A percentile compares a stretch with the other conserved stretches of the same genome.
These are phyloP conservation scores for Adansonia digitata DNA, from an alignment of 345 rosid genomes.

Conservation along the genomic window DNA sequence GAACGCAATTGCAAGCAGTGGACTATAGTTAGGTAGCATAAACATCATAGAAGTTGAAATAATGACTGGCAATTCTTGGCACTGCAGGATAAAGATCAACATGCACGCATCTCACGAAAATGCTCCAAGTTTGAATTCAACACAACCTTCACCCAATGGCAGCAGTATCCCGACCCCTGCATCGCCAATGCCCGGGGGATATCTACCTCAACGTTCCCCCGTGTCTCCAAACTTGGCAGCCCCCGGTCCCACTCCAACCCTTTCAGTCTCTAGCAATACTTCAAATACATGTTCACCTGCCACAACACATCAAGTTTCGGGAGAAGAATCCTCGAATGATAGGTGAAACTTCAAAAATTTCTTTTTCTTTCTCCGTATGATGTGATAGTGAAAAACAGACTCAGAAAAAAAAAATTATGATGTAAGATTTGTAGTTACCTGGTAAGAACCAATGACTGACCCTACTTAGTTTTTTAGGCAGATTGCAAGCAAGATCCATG, in stretches of 20 bases:
- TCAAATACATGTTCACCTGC: constrained; percentile 19
- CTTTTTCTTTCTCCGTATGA: not conserved
- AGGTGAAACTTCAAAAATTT: constrained; percentile 15
- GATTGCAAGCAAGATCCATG: not conserved
- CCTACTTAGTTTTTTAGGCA: constrained; percentile 1
- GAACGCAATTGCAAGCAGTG: not conserved
- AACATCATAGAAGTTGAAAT: not conserved
- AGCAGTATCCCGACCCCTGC: constrained; percentile 27
- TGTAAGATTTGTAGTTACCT: not conserved
- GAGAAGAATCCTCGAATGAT: constrained; percentile 15
- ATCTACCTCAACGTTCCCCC: constrained; percentile 7
- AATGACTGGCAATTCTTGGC: constrained; percentile 6
- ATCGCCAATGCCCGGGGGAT: constrained; percentile 9
- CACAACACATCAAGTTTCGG: not conserved
- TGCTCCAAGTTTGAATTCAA: constrained; percentile 30
- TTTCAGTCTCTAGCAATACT: constrained; percentile 16
- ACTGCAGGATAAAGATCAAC: constrained; percentile 75
- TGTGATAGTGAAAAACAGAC: constrained; percentile 3
- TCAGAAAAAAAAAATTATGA: not conserved
- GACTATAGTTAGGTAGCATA: not conserved
- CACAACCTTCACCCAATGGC: constrained; percentile 26
- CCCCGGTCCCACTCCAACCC: constrained; percentile 17
- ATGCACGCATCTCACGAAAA: constrained; percentile 67
- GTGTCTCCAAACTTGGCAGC: constrained; percentile 1
- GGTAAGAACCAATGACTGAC: not conserved